These are phyloP conservation scores for Atkinsonella hypoxylon DNA, from an alignment of 2,329 filamentous ascomycete species.

Conservation along the genomic window DNA sequence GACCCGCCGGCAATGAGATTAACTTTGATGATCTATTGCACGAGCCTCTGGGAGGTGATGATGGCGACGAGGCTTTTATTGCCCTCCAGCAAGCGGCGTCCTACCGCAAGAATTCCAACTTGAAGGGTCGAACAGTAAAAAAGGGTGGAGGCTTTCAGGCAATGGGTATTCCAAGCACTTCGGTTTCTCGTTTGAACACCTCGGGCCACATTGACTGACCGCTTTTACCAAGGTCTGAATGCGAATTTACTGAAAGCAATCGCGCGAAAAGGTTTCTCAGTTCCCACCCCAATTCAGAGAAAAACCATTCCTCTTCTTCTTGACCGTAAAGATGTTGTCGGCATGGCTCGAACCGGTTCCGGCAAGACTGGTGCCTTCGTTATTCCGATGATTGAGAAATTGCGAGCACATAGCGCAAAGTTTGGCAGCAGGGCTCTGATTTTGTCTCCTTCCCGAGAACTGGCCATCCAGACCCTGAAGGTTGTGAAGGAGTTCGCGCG, in stretches of 20 bases:
- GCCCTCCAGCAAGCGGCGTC: constrained; percentile 75
- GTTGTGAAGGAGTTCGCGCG: constrained; percentile 89
- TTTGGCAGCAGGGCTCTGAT: constrained; percentile 81
- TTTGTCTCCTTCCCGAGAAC: constrained; percentile 82
- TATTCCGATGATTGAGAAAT: constrained; percentile 91
- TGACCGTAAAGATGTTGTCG: constrained; percentile 89
- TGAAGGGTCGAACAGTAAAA: constrained; percentile 78
- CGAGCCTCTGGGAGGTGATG: constrained; percentile 28
- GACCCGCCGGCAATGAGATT: constrained; percentile 31
- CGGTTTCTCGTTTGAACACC: too few species aligned
- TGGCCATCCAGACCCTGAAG: constrained; percentile 89
- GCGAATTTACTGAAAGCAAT: constrained; percentile 80
- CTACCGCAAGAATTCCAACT: constrained; percentile 71
- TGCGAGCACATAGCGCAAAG: constrained; percentile 77
- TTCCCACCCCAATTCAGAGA: constrained; percentile 93
- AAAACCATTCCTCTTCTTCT: constrained; percentile 91
- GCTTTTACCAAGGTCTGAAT: constrained; percentile 49
- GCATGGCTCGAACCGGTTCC: constrained; percentile 96
- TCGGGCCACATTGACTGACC: not conserved
- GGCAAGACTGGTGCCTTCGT: constrained; percentile 98
- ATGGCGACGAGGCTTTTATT: constrained; percentile 82
- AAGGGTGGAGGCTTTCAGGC: constrained; percentile 95
- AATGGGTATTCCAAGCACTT: constrained; percentile 49
- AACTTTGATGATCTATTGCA: constrained; percentile 52
- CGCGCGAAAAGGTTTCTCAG: constrained; percentile 82